These are phyloP conservation scores for Geotrichum ghanense DNA, from an alignment of 805 yeast species.

Conservation along the genomic window DNA sequence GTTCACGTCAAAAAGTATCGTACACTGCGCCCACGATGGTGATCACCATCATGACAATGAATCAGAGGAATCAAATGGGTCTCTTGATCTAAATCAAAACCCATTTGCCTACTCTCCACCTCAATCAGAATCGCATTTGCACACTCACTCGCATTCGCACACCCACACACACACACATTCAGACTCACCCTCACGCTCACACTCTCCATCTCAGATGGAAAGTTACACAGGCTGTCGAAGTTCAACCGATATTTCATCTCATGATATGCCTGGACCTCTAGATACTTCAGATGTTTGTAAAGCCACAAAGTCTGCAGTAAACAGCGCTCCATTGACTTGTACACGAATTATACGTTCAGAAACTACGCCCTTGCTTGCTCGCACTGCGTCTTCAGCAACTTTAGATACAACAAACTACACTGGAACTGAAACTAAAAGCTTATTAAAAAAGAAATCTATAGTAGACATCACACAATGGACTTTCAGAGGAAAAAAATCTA, in stretches of 20 bases:
- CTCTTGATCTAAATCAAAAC: too few species aligned
- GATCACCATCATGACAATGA: slow-evolving; percentile 8
- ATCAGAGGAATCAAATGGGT: neutral
- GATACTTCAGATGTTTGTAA: too few species aligned
- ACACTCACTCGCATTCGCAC: slow-evolving; percentile 8
- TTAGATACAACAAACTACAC: too few species aligned
- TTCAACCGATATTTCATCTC: too few species aligned
- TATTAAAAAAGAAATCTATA: slow-evolving; percentile 2
- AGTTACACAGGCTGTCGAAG: slow-evolving; percentile 4
- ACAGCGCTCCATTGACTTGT: too few species aligned
- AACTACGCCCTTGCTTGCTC: slow-evolving; percentile 3
- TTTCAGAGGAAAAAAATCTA: slow-evolving; percentile 16
- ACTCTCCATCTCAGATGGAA: slow-evolving; percentile 9
- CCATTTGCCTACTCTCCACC: slow-evolving; percentile 10
- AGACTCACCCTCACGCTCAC: slow-evolving; percentile 15
- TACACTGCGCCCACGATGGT: slow-evolving; percentile 70
- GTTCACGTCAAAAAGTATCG: slow-evolving; percentile 67
- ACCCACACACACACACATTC: slow-evolving; percentile 10
- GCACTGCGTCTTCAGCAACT: too few species aligned
- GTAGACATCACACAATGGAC: slow-evolving; percentile 12
- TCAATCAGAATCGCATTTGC: slow-evolving; percentile 8
- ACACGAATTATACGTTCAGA: too few species aligned
- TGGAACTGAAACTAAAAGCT: neutral
- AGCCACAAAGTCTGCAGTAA: slow-evolving; percentile 1
- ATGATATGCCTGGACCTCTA: too few species aligned